Evolutionary conservation across 2,329 filamentous ascomycete species (phyloP).

Genomic region (Trichoderma guizhouense): DNA sequence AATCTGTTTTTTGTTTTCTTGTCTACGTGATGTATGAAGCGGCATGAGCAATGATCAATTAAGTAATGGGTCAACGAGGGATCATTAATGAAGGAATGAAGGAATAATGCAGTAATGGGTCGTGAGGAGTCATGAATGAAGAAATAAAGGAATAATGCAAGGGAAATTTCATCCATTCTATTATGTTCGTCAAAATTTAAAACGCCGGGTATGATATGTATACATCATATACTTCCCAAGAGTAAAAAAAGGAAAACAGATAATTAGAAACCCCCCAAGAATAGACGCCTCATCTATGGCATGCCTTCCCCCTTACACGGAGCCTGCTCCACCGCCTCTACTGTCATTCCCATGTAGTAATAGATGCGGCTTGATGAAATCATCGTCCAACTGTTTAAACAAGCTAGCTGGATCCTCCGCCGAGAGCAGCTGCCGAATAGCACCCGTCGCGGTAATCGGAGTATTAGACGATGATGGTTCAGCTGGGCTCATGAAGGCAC

Average conservation of each 20-base stretch:
- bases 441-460: conserved; percentile 67
- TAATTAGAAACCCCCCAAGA: neutral
- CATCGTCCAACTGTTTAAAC: conserved; percentile 91
- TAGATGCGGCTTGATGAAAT: conserved; percentile 89
- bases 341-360: conserved; percentile 66
- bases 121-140: neutral
- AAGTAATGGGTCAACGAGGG: neutral
- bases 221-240: conserved; percentile 11
- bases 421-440: conserved; percentile 77
- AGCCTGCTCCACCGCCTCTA: conserved; percentile 28
- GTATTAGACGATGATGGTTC: conserved; percentile 32
- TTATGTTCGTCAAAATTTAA: neutral
- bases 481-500: conserved; percentile 31
- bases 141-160: neutral
- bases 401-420: conserved; percentile 85
- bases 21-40: neutral
- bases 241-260: neutral
- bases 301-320: conserved; percentile 21
- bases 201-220: conserved; percentile 19
- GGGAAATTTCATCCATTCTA: conserved; percentile 12
- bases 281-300: neutral
- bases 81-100: neutral
- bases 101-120: neutral
- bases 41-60: neutral
- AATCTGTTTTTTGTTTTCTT: neutral